A percentile compares a stretch with the other conserved stretches of the same genome.
These are phyloP conservation scores for Peribolospora kevripleyi DNA, from an alignment of 768 basidiomycete genomes.

Conservation along the genomic window DNA sequence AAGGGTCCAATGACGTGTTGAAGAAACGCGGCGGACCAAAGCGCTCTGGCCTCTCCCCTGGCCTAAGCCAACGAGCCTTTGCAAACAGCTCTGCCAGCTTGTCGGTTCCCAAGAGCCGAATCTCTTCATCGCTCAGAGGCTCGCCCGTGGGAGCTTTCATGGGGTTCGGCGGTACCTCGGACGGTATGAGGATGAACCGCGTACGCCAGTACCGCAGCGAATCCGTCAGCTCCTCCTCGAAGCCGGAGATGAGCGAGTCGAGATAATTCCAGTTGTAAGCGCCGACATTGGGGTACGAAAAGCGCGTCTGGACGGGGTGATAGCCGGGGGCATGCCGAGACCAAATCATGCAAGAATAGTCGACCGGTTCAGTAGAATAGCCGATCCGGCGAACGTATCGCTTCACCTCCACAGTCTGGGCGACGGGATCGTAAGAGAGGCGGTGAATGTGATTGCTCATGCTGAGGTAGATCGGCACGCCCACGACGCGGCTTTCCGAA, in stretches of 20 bases:
- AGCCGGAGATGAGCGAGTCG: conserved; percentile 18
- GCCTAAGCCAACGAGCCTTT: conserved; percentile 51
- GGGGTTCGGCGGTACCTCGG: conserved; percentile 35
- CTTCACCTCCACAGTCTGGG: conserved; percentile 69
- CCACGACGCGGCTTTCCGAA: neutral
- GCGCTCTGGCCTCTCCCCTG: conserved; percentile 30
- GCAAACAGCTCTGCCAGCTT: conserved; percentile 73
- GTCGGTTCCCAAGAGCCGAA: conserved; percentile 66
- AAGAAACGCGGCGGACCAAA: conserved; percentile 44
- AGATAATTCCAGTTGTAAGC: conserved; percentile 19
- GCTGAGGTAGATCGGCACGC: conserved; percentile 61
- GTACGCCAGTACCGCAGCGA: conserved; percentile 82
- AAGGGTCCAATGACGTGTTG: conserved; percentile 62
- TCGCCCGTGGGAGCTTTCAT: conserved; percentile 33
- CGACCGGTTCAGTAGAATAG: conserved; percentile 31
- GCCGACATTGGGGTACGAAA: conserved; percentile 13
- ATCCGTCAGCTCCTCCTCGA: conserved; percentile 25
- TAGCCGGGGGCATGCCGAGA: neutral
- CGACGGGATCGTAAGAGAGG: conserved; percentile 48
- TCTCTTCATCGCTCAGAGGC: conserved; percentile 59
- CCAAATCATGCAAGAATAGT: conserved; percentile 83
- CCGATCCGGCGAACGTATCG: conserved; percentile 45
- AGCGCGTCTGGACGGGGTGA: conserved; percentile 8
- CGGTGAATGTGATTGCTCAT: conserved; percentile 90
- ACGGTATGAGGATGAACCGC: conserved; percentile 74